phyloP scores from a whole-genome alignment of 2,329 filamentous ascomycete genomes.

The Fusarium sulawesiense region DNA sequence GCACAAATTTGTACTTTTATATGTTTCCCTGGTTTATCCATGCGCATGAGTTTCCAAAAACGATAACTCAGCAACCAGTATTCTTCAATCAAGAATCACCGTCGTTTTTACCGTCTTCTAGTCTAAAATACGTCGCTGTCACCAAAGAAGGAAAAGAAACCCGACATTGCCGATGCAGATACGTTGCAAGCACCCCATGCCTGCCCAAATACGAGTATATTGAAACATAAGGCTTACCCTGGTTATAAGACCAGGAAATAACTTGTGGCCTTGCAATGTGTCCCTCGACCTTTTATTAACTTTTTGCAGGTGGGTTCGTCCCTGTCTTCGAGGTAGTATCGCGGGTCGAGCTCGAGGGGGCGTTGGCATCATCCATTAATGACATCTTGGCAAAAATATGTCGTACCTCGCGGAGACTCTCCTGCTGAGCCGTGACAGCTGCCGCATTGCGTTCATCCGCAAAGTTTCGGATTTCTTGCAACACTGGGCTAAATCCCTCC shows the following conservation, averaged over 20 bases:
- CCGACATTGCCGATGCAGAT: background rate
- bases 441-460: conserved; percentile 79
- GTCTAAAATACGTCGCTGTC: background rate
- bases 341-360: conserved; percentile 8
- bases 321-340: background rate
- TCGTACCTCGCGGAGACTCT: conserved; percentile 79
- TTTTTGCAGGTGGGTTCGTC: background rate
- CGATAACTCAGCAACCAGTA: background rate
- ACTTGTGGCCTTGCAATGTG: background rate
- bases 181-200: background rate
- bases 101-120: no score
- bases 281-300: background rate
- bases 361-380: conserved; percentile 42
- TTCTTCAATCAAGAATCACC: background rate
- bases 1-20: background rate
- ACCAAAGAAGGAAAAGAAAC: background rate
- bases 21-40: background rate
- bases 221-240: background rate
- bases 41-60: background rate
- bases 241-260: background rate
- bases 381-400: conserved; percentile 75
- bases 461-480: conserved; percentile 82
- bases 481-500: conserved; percentile 77
- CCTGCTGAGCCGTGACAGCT: conserved; percentile 66
- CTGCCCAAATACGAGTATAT: background rate